Percentiles rank a stretch among this genome's conserved stretches.
phyloP scores from a whole-genome alignment of 2,329 filamentous ascomycete species.

The Elsinoe batatas region DNA sequence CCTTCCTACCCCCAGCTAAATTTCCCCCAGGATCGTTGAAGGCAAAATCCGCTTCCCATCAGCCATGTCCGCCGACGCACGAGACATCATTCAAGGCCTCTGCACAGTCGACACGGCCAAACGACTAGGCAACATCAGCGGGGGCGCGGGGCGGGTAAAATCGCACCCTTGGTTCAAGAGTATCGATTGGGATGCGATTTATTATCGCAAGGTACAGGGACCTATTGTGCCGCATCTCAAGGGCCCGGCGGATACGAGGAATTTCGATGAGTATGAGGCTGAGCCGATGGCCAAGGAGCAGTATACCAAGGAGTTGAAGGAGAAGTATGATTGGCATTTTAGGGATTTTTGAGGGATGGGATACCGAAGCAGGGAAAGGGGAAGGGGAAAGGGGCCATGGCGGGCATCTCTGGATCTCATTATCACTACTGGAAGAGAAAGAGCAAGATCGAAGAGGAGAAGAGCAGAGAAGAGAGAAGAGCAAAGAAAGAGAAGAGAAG shows the following conservation, averaged over 20 bases:
- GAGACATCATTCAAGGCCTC: slow-evolving; percentile 64
- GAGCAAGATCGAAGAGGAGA: background rate
- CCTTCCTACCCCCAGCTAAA: background rate
- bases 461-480: background rate
- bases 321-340: slow-evolving; percentile 62
- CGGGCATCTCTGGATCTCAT: background rate
- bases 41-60: slow-evolving; percentile 66
- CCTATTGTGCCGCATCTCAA: slow-evolving; percentile 68
- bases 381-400: background rate
- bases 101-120: slow-evolving; percentile 72
- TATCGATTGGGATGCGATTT: slow-evolving; percentile 65
- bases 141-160: slow-evolving; percentile 63
- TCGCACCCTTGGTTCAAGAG: slow-evolving; percentile 64
- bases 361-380: background rate
- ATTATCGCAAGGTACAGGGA: slow-evolving; percentile 52
- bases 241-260: slow-evolving; percentile 64
- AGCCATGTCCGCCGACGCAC: slow-evolving; percentile 56
- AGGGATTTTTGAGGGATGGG: slow-evolving; percentile 51
- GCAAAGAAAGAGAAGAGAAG: background rate
- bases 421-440: background rate
- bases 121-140: slow-evolving; percentile 67
- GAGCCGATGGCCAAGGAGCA: slow-evolving; percentile 55
- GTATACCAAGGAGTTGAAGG: slow-evolving; percentile 59
- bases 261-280: slow-evolving; percentile 76
- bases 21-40: slow-evolving; percentile 61